These are phyloP conservation scores for Hanseniaspora osmophila DNA, from an alignment of 805 yeast genomes.

Conservation along the genomic window DNA sequence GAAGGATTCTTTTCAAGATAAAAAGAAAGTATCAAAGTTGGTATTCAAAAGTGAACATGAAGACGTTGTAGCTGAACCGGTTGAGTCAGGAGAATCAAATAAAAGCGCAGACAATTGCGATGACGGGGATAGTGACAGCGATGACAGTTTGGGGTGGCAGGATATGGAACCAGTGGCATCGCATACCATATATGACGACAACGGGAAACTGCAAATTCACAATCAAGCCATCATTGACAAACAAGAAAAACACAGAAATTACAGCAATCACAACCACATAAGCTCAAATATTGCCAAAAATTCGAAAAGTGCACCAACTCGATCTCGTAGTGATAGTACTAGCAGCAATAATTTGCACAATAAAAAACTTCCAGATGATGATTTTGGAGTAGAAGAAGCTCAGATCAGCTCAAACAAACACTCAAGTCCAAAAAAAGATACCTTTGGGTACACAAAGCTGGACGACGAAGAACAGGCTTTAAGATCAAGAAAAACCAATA, in stretches of 20 bases:
- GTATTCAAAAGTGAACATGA: too few relatives aligned
- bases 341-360: too few relatives aligned
- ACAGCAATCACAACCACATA: background rate
- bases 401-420: constrained; percentile 20
- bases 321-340: too few relatives aligned
- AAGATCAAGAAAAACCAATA: constrained; percentile 42
- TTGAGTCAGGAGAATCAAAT: too few relatives aligned
- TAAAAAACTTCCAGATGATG: constrained; percentile 1
- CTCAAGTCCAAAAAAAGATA: constrained; percentile 8
- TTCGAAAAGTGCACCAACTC: too few relatives aligned
- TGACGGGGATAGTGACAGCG: constrained; percentile 21
- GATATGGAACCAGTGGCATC: constrained; percentile 74
- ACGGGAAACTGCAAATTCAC: constrained; percentile 46
- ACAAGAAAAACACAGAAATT: constrained; percentile 1
- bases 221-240: constrained; percentile 9
- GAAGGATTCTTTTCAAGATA: too few relatives aligned
- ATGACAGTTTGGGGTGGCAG: constrained; percentile 54
- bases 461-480: constrained; percentile 78
- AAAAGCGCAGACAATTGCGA: constrained; percentile 14
- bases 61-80: too few relatives aligned
- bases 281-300: background rate
- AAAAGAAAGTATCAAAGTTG: too few relatives aligned
- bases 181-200: constrained; percentile 65
- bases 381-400: constrained; percentile 10
- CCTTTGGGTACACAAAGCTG: constrained; percentile 72